Base-by-base conservation (phyloP, 148 eudicot genomes). In the Gaultheria prostrata region DNA sequence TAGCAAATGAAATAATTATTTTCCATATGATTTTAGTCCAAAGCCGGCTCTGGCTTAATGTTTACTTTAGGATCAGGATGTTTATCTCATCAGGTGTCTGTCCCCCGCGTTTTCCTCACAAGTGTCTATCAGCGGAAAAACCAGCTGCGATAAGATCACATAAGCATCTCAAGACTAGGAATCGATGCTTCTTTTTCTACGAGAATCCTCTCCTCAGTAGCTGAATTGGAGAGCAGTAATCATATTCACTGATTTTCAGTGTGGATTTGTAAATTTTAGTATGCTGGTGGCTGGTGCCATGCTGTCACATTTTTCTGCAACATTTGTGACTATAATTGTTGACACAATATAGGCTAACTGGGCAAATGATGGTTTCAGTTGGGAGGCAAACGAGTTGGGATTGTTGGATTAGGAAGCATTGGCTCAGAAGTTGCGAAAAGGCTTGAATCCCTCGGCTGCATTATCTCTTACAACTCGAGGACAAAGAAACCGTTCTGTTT, bases 381-480 rank as follows among this genome's bases (percentile, higher is more conserved):
- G 89, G 85, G 89, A 85, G 87, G 92, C 88, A 90, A 84, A 67
- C 83, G 80, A 76, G 87, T 93, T 74, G 97, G 97, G 76, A 93
- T 95, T 24, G 90, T 95, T 45, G 97, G 97, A 82, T 79, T 95
- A 77, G 98, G 97, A 69, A 89, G 76, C 89, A 91, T 95, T 32
- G 98, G 97, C 69, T 85, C 87, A 14, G 86, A 87, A 83, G 88
- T 93, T 59, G 98, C 97, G 20, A 91, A 82, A 75, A 91, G 97
- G 80, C 93, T 95, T 4, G 86, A 89, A 39, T 91, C 91, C 35
- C 91, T 93, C n/a, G 89, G 90, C 74, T 93, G 95, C 91, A 85
- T 74, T 1, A 71, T 93, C 26, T 87, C 87, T 21, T 95, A 93
- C 86, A 86, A 82, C 59, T 92, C 98, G 24, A 90, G 93, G 84